Evolutionary conservation across 208 protist genomes (phyloP).

Genomic region (Zelonia costaricensis): DNA sequence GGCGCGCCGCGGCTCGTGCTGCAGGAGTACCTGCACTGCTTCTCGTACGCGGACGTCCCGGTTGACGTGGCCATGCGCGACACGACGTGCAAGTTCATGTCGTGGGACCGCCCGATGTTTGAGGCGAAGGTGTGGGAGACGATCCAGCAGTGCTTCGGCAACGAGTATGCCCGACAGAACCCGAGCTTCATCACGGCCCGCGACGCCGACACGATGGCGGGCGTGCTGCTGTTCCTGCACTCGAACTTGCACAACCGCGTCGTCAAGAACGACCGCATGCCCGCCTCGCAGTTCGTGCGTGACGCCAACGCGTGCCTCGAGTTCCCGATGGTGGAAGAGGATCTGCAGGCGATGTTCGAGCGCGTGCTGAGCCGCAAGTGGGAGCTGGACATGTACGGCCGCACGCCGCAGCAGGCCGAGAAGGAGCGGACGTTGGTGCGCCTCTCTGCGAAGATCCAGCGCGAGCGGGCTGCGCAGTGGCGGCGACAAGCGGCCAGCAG

Average conservation of each 20-base stretch:
- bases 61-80: slow-evolving; percentile 86
- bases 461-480: slow-evolving; percentile 22
- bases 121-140: slow-evolving; percentile 86
- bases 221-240: slow-evolving; percentile 89
- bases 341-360: slow-evolving; percentile 76
- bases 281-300: slow-evolving; percentile 55
- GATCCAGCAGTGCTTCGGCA: slow-evolving; percentile 77
- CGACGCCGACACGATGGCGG: slow-evolving; percentile 83
- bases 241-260: slow-evolving; percentile 81
- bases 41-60: slow-evolving; percentile 66
- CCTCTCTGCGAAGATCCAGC: slow-evolving; percentile 39
- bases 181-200: slow-evolving; percentile 50
- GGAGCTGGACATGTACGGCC: slow-evolving; percentile 69
- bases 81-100: slow-evolving; percentile 89
- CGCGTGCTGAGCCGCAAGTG: slow-evolving; percentile 67
- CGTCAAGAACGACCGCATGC: slow-evolving; percentile 55
- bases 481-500: slow-evolving; percentile 8
- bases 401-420: slow-evolving; percentile 75
- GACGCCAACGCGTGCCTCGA: slow-evolving; percentile 76
- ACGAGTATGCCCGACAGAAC: slow-evolving; percentile 82
- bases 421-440: slow-evolving; percentile 24
- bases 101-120: slow-evolving; percentile 87
- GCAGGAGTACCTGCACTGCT: slow-evolving; percentile 73
- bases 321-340: slow-evolving; percentile 57
- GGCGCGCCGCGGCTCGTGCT: slow-evolving; percentile 58